Conservation (phyloP, 345 rosid genomes). For the Xanthoceras sorbifolium region DNA sequence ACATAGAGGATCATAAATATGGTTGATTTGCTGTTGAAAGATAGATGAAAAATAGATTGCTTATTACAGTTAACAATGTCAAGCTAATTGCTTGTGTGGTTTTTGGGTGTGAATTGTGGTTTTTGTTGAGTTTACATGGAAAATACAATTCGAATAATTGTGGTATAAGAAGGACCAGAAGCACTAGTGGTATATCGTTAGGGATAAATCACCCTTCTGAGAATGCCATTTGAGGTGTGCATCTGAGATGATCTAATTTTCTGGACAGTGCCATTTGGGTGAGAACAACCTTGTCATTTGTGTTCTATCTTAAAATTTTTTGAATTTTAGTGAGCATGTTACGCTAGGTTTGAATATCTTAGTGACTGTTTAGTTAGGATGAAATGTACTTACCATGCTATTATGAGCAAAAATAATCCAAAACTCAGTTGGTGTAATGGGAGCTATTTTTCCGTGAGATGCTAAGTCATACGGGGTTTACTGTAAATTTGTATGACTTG, state of each 20-base stretch:
- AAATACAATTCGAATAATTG: not conserved
- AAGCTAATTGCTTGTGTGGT: constrained; percentile 4
- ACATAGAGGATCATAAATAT: not conserved
- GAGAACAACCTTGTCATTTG: not conserved
- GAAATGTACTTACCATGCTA: not conserved
- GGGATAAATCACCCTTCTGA: not conserved
- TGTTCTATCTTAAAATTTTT: not conserved
- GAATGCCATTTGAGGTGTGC: not conserved
- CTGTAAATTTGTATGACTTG: not conserved
- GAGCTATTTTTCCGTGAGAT: not conserved
- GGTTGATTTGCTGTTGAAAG: not conserved
- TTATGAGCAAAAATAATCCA: not conserved
- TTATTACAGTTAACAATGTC: not conserved
- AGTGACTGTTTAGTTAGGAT: not conserved
- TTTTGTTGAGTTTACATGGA: not conserved
- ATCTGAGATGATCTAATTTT: not conserved
- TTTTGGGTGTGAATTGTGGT: not conserved
- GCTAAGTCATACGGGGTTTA: not conserved
- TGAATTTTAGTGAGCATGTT: no score
- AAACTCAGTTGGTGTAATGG: not conserved
- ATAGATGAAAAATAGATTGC: not conserved
- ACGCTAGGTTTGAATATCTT: no score
- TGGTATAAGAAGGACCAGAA: not conserved
- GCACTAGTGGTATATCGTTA: not conserved
- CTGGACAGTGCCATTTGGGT: not conserved